These are phyloP conservation scores for Cnidoscolus chayamansa DNA, from an alignment of 441 rosid genomes.

Conservation along the genomic window DNA sequence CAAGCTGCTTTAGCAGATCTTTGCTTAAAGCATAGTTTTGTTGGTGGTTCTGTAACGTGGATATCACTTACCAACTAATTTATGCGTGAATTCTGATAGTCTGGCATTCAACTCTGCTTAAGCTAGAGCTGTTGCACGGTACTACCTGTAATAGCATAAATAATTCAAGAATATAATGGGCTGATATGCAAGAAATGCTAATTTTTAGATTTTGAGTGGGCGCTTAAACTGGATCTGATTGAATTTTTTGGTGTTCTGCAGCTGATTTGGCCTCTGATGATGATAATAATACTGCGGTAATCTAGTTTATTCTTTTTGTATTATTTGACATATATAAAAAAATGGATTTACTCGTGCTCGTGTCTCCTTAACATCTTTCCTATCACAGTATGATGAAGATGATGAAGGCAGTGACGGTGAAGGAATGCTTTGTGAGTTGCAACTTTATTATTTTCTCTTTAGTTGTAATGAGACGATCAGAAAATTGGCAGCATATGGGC, in stretches of 20 bases:
- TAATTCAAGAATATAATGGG: neutral
- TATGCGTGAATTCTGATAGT: neutral
- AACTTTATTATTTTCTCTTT: constrained; percentile 7
- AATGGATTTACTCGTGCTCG: neutral
- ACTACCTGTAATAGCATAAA: neutral
- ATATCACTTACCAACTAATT: neutral
- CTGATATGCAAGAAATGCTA: neutral
- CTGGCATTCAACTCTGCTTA: neutral
- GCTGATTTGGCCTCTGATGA: constrained; percentile 69
- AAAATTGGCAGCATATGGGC: neutral
- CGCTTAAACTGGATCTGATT: constrained; percentile 23
- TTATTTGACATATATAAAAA: neutral
- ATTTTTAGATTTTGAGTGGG: neutral
- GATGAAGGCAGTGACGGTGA: constrained; percentile 76
- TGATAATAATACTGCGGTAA: constrained; percentile 48
- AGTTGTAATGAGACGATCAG: neutral
- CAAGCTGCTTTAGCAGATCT: no score
- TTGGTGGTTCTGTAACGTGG: neutral
- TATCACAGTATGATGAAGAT: constrained; percentile 52
- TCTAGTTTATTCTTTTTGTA: constrained; percentile 3
- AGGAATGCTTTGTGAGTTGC: constrained; percentile 88
- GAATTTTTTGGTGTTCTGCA: constrained; percentile 35
- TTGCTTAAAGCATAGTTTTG: neutral
- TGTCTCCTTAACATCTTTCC: constrained; percentile 12
- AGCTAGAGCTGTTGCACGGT: neutral